Evolutionary conservation across 2,329 filamentous ascomycete species (phyloP), one percentile per base, ranked within the genome.

Genomic region (Penicillium thymicola): DNA sequence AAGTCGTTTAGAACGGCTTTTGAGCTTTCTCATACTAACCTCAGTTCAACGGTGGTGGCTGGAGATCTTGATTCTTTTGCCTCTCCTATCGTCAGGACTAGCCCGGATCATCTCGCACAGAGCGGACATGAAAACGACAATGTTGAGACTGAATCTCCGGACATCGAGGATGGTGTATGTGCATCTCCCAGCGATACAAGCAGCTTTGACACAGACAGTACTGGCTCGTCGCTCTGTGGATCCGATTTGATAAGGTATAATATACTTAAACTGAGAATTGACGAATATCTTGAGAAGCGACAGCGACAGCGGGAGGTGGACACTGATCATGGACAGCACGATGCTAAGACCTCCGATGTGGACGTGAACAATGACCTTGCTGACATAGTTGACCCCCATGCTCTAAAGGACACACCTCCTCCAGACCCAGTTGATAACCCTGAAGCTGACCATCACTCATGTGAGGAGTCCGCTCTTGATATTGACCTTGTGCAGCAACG

Each of bases 401-500:
- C 28, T 13, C 14, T n/a, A 7, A 9, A 37, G 10, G 18, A 38
- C 10, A 47, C 2, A 3, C 27, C 7, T 14, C 6, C n/a, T 14
- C 0, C 13, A 16, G 21, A 36, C 6, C 5, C 37, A 21, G 10
- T 30, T 23, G 18, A 43, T n/a, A 43, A 4, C 37, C 37, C 27
- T 11, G 27, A 32, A 11, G 14, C 8, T 27, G 28, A 45, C 9
- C 7, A 44, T 36, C 16, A 27, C 28, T 51, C 21, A 1, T 42
- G n/a, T 6, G 13, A 41, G 2, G 27, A 30, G 27, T 10, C 45
- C 16, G 7, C 10, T 36, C 9, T 51, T 44, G 46, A 55, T 21
- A 50, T 55, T 42, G 37, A 50, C 30, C 18, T 37, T 34, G 13
- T 50, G 25, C 54, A 56, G 48, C 48, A 52, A 14, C 41, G 54